Evolutionary conservation across 768 basidiomycete genomes (phyloP), one percentile per base, ranked within the genome.

Genomic region (Clitopilus hobsonii): DNA sequence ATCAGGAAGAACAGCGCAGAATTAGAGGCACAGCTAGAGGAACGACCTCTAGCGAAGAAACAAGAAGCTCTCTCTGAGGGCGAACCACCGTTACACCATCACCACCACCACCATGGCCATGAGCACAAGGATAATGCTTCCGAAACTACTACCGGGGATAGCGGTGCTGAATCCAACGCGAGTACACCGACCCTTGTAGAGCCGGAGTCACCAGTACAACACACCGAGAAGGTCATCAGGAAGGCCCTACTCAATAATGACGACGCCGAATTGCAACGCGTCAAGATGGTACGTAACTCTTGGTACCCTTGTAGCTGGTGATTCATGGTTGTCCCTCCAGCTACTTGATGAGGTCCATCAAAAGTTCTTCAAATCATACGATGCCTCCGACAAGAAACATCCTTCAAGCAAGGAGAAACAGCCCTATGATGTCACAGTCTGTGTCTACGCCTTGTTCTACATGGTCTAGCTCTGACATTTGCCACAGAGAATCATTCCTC

Each of bases 181-280:
- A 61, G 41, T 8, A 29, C 58, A 28, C n/a, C 49, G 6, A 57
- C 55, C 32, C 58, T 65, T 59, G 73, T 73, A 49, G 67, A 68
- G 3, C 41, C n/a, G n/a, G n/a, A 16, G 10, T 18, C 41, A 18
- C 8, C 41, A 3, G 5, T 11, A 45, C 41, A 45, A 16, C 41
- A 45, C 22, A 8, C 11, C 41, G 80, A 82, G 54, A 82, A 81
- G 60, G 64, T 64, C 23, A 72, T 73, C 16, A 80, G 80, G 55
- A 91, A 88, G 65, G 90, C 93, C 0, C 68, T 98, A 27, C 70
- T 98, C 50, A 94, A 88, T 71, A 91, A 94, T 56, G 84, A 95
- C 58, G 96, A 98, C 66, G 65, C 68, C 23, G 96, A 99, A 72
- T 76, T 99, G 41, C 72, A 75, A 8, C 76, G 96, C 38, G 75